phyloP scores from a whole-genome alignment of 192 early-diverging fungal genomes.

The Chytriomyces confervae region DNA sequence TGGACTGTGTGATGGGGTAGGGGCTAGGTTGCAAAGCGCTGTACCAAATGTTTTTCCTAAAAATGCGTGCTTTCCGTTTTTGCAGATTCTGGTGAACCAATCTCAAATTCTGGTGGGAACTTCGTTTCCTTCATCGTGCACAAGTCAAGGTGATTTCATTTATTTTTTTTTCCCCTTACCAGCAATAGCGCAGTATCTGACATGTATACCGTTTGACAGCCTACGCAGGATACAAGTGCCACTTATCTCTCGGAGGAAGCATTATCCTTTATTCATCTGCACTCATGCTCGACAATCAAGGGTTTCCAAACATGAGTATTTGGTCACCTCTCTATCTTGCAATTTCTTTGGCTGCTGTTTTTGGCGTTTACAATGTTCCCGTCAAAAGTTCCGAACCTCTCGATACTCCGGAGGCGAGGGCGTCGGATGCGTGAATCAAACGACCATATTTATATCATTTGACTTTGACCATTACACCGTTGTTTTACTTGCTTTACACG shows the following conservation, averaged over 20 bases:
- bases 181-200: too few species aligned
- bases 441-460: too few species aligned
- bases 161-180: too few species aligned
- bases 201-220: not conserved
- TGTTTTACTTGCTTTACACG: too few species aligned
- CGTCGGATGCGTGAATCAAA: too few species aligned
- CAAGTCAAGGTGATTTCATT: too few species aligned
- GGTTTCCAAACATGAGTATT: conserved; percentile 11
- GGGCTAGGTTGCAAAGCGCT: too few species aligned
- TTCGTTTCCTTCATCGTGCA: not conserved
- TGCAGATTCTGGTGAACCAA: not conserved
- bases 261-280: not conserved
- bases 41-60: too few species aligned
- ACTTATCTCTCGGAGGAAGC: not conserved
- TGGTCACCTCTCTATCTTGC: conserved; percentile 7
- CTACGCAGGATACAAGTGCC: not conserved
- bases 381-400: too few species aligned
- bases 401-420: too few species aligned
- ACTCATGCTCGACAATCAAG: not conserved
- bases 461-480: too few species aligned
- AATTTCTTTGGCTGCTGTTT: not conserved
- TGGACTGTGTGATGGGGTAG: not conserved
- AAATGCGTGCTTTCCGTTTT: too few species aligned
- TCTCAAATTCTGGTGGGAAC: conserved; percentile 14
- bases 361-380: not conserved